phyloP scores from a whole-genome alignment of 768 basidiomycete species.

The Chalciporus chontae region DNA sequence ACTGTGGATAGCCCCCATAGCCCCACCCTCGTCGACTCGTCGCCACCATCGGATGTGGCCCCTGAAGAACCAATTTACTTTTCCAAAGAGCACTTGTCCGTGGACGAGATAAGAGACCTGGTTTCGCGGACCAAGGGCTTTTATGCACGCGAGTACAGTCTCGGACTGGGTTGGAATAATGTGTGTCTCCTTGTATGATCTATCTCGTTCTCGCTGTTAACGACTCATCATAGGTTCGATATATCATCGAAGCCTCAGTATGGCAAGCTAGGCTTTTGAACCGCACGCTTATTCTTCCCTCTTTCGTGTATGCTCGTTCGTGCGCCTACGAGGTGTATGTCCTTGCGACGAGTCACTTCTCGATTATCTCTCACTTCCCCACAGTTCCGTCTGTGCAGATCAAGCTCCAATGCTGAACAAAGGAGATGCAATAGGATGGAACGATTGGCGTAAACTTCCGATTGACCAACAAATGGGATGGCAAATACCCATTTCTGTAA shows the following conservation, averaged over 20 bases:
- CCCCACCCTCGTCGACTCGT: not conserved
- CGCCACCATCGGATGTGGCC: not conserved
- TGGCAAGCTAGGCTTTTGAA: constrained; percentile 38
- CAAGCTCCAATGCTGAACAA: constrained; percentile 41
- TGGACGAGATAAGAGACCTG: constrained; percentile 33
- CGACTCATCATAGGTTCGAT: constrained; percentile 32
- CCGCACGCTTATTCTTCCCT: constrained; percentile 39
- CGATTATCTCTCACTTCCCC: not conserved
- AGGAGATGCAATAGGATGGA: constrained; percentile 37
- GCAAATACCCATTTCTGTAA: constrained; percentile 31
- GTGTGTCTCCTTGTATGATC: constrained; percentile 10
- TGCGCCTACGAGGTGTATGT: constrained; percentile 39
- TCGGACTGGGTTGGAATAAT: constrained; percentile 47
- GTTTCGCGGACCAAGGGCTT: constrained; percentile 38
- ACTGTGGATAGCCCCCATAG: not conserved
- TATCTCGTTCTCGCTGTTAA: constrained; percentile 1
- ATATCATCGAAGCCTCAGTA: constrained; percentile 41
- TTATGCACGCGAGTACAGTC: constrained; percentile 40
- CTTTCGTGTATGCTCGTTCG: constrained; percentile 41
- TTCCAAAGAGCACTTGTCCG: constrained; percentile 19
- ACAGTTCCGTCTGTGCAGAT: constrained; percentile 35
- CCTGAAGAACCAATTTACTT: not conserved
- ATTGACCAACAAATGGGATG: constrained; percentile 31
- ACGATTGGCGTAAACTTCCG: constrained; percentile 37
- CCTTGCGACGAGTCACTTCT: not conserved